Evolutionary conservation across 352 stramenopile species (phyloP), one percentile per base, ranked within the genome.

Genomic region (Aphanomyces invadans): DNA sequence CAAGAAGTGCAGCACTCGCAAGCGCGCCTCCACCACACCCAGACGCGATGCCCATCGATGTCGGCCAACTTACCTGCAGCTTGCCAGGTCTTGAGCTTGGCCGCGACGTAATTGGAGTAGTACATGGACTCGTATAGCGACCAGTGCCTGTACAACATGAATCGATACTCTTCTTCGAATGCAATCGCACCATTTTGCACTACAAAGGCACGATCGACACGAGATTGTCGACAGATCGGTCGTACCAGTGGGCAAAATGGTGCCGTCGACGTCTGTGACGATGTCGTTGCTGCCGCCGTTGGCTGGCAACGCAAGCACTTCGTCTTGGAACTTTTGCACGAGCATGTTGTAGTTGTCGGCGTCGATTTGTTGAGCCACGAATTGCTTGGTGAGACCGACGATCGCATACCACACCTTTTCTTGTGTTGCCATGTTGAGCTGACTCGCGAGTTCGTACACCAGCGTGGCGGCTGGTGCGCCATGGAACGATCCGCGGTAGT

Each of bases 391-490:
- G 0, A 98, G 80, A 1, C 96, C 96, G 5, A 99, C 83, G 70
- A 98, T 98, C n/a, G 95, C 95, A 46, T 98, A 91, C 96, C 96
- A 99, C 11, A 99, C 75, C 56, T 98, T 62, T 68, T 98, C 90
- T 9, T 87, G 88, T 48, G 85, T 86, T 12, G 81, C 79, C 32
- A 76, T 86, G 62, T 96, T 96, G 52, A 95, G 75, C 51, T 94
- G 84, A 44, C 92, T 79, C 0, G 86, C 81, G 26, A 96, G 66
- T 55, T 93, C 77, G 44, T 87, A 95, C 29, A 88, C 76, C n/a
- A 96, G 77, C 0, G 81, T 82, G 4, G 88, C 77, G 0, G 83
- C 84, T 0, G 87, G 79, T 0, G 83, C 80, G 21, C 86, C 84
- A 52, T 87, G 78, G 70, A 90, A 98, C 9, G 88, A 95, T 23